Base-by-base conservation (phyloP, 768 basidiomycete species). In the Trametes gibbosa region DNA sequence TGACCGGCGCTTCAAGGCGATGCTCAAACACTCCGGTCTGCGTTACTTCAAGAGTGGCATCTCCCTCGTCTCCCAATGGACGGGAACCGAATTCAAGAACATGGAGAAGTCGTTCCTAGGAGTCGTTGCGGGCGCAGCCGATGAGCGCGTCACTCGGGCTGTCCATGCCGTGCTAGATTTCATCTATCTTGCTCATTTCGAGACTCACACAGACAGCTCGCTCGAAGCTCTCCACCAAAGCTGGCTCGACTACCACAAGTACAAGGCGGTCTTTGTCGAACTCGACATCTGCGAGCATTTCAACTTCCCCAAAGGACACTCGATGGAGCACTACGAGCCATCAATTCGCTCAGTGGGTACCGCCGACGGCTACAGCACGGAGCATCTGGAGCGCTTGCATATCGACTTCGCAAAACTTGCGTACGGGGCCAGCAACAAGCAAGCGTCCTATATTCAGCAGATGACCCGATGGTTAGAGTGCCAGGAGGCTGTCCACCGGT, bases 31-130 rank as follows among this genome's bases (percentile, higher is more conserved):
- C 54, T 68, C 67, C 25, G 66, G 68, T 0, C 63, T 79, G 1
- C 73, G 74, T 0, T 73, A 77, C 47, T 80, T 82, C 70, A 70
- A 70, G 32, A 75, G 74, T 8, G 79, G 79, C 0, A 78, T 82
- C 19, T 76, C 73, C 0, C 32, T 61, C 0, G 63, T 76, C 0
- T 68, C 74, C 8, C 77, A 80, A 54, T 77, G 75, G 76, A 79
- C 78, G 0, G 79, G 79, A 1, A 71, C 64, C 0, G 77, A 82
- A 63, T 69, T 75, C 53, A 76, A 77, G 49, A 65, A 70, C n/a
- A 69, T 70, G 61, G 65, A 67, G 60, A 62, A 67, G 35, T 64
- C 68, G 0, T 68, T 72, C 45, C 58, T 75, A 3, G 68, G 71
- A 9, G 64, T 69, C 0, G n/a, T 73, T 39, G 60, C 66, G 10